Percentiles rank a stretch among this genome's conserved stretches.
These are phyloP conservation scores for Ophiostoma angusticollis DNA, from an alignment of 2,329 filamentous ascomycete species.

Conservation along the genomic window DNA sequence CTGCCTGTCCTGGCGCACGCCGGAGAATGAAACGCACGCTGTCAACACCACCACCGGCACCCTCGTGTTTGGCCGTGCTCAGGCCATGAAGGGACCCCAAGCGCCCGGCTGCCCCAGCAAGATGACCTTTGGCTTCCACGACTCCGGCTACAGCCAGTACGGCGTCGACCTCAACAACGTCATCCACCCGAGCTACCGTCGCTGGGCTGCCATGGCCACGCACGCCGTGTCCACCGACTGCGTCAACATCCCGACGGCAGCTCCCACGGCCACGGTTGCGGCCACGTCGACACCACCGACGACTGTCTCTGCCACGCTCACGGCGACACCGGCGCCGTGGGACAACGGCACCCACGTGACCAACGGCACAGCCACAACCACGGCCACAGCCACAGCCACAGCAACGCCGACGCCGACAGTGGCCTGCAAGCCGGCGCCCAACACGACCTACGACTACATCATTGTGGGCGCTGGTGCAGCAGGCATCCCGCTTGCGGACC, in stretches of 20 bases:
- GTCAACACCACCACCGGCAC: slow-evolving; percentile 31
- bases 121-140: slow-evolving; percentile 39
- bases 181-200: slow-evolving; percentile 27
- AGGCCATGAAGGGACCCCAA: slow-evolving; percentile 30
- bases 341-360: not conserved
- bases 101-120: slow-evolving; percentile 30
- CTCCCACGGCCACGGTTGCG: not conserved
- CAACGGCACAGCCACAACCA: slow-evolving; percentile 10
- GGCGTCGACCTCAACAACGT: slow-evolving; percentile 28
- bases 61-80: slow-evolving; percentile 43
- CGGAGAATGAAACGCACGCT: slow-evolving; percentile 27
- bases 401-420: slow-evolving; percentile 33
- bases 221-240: slow-evolving; percentile 21
- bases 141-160: slow-evolving; percentile 41
- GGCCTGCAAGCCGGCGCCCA: slow-evolving; percentile 20
- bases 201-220: slow-evolving; percentile 32
- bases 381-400: slow-evolving; percentile 10
- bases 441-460: slow-evolving; percentile 43
- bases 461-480: slow-evolving; percentile 50
- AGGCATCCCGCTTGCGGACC: slow-evolving; percentile 47
- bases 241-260: not conserved
- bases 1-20: slow-evolving; percentile 41
- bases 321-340: not conserved
- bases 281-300: too few relatives aligned
- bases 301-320: not conserved